These are phyloP conservation scores for Dispira parvispora DNA, from an alignment of 192 early-diverging fungal species.

Conservation along the genomic window DNA sequence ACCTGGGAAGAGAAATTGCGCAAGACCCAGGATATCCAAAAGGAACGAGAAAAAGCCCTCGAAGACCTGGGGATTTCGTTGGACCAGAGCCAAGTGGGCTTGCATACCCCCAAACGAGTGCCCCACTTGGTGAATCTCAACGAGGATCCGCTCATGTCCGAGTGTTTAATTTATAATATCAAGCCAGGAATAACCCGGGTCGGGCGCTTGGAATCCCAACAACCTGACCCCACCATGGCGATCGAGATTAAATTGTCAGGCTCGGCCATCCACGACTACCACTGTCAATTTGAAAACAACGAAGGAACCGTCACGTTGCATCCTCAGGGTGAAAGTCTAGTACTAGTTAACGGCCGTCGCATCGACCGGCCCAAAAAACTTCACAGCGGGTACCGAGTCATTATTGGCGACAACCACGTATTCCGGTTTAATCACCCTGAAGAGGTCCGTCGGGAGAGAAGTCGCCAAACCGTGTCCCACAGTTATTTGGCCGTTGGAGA, in stretches of 20 bases:
- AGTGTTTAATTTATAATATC: constrained; percentile 80
- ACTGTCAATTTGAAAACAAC: constrained; percentile 60
- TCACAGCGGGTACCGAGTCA: constrained; percentile 58
- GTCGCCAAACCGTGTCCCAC: constrained; percentile 13
- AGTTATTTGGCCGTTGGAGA: neutral
- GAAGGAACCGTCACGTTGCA: constrained; percentile 38
- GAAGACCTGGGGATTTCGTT: constrained; percentile 64
- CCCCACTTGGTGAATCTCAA: constrained; percentile 83
- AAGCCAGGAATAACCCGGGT: constrained; percentile 54
- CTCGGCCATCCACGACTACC: constrained; percentile 35
- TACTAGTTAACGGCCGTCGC: constrained; percentile 64
- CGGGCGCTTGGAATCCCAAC: constrained; percentile 28
- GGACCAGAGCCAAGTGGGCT: constrained; percentile 49
- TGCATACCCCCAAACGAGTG: constrained; percentile 55
- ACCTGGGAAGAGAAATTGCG: constrained; percentile 70
- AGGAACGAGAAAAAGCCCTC: constrained; percentile 51
- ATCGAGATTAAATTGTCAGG: constrained; percentile 44
- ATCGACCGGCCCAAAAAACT: constrained; percentile 37
- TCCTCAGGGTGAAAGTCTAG: constrained; percentile 35
- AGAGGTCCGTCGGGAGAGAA: constrained; percentile 52
- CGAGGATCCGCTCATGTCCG: constrained; percentile 77
- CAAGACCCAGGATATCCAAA: constrained; percentile 52
- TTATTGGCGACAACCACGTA: constrained; percentile 63
- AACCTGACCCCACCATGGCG: neutral
- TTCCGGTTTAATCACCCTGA: constrained; percentile 75